phyloP scores from a whole-genome alignment of 2,329 filamentous ascomycete genomes.

The Hymenoscyphus repandus region DNA sequence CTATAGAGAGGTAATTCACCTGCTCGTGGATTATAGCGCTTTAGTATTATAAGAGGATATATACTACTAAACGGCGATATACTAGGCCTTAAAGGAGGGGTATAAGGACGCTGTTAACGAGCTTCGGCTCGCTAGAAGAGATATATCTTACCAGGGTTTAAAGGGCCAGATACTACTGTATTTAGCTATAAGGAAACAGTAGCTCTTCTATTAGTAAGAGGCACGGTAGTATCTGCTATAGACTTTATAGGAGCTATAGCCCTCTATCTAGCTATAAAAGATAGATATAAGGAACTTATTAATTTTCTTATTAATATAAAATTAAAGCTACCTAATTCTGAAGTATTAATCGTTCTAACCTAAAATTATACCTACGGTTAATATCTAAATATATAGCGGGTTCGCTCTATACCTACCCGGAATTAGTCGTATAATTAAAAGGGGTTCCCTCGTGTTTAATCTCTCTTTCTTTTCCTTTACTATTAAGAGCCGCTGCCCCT shows the following conservation, averaged over 20 bases:
- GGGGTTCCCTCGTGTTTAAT: too few relatives aligned
- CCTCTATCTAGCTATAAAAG: conserved; percentile 6
- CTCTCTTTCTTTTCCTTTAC: too few relatives aligned
- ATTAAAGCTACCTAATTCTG: too few relatives aligned
- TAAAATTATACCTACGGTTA: too few relatives aligned
- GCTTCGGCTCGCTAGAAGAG: conserved; percentile 5
- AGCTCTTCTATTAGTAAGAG: conserved; percentile 3
- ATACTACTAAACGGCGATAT: conserved; percentile 5
- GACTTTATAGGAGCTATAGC: conserved; percentile 2
- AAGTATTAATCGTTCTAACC: too few relatives aligned
- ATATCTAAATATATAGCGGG: too few relatives aligned
- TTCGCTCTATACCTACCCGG: too few relatives aligned
- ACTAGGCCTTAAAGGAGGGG: conserved; percentile 4
- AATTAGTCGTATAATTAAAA: too few relatives aligned
- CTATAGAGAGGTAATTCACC: background rate
- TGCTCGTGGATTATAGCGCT: conserved; percentile 3
- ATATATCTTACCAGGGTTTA: conserved; percentile 1
- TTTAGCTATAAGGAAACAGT: conserved; percentile 9
- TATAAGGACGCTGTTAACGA: conserved; percentile 5
- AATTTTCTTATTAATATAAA: conserved; percentile 5
- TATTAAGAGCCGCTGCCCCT: too few relatives aligned
- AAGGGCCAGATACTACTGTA: conserved; percentile 9
- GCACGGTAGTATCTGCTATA: conserved; percentile 1
- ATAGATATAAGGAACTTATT: conserved; percentile 4
- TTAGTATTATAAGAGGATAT: background rate